phyloP scores from a whole-genome alignment of 257 asterid species.

The Penstemon barbatus region DNA sequence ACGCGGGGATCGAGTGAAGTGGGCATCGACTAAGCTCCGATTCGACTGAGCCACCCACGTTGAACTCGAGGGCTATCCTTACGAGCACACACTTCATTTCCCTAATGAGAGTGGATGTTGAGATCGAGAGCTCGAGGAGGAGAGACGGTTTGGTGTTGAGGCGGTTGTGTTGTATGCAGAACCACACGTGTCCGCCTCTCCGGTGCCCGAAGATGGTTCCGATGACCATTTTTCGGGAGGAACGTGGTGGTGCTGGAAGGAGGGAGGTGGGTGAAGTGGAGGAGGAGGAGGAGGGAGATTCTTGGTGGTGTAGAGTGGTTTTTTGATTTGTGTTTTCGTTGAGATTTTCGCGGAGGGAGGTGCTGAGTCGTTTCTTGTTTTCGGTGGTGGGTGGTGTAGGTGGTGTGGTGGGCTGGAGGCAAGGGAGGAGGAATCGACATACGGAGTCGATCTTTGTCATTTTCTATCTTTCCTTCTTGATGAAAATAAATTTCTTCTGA shows the following conservation, averaged over 20 bases:
- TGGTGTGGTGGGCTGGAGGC: slow-evolving; percentile 50
- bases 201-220: slow-evolving; percentile 94
- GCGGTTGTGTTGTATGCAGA: slow-evolving; percentile 86
- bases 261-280: slow-evolving; percentile 25
- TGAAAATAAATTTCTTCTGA: background rate
- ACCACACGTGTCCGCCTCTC: slow-evolving; percentile 84
- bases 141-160: slow-evolving; percentile 60
- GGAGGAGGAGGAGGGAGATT: slow-evolving; percentile 38
- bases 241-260: slow-evolving; percentile 54
- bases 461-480: slow-evolving; percentile 5
- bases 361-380: slow-evolving; percentile 80
- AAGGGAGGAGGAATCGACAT: slow-evolving; percentile 83
- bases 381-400: slow-evolving; percentile 37
- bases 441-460: slow-evolving; percentile 73
- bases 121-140: slow-evolving; percentile 80
- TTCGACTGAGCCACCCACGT: slow-evolving; percentile 48
- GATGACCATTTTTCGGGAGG: slow-evolving; percentile 84
- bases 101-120: slow-evolving; percentile 70
- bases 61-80: slow-evolving; percentile 83
- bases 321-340: slow-evolving; percentile 29
- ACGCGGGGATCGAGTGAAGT: slow-evolving; percentile 70
- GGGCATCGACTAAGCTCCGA: slow-evolving; percentile 62
- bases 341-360: slow-evolving; percentile 84
- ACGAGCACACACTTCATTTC: slow-evolving; percentile 84
- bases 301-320: slow-evolving; percentile 21